Percentiles rank a stretch among this genome's conserved stretches.
Conservation (phyloP, 345 rosid genomes). For the Lepidium didymum region DNA sequence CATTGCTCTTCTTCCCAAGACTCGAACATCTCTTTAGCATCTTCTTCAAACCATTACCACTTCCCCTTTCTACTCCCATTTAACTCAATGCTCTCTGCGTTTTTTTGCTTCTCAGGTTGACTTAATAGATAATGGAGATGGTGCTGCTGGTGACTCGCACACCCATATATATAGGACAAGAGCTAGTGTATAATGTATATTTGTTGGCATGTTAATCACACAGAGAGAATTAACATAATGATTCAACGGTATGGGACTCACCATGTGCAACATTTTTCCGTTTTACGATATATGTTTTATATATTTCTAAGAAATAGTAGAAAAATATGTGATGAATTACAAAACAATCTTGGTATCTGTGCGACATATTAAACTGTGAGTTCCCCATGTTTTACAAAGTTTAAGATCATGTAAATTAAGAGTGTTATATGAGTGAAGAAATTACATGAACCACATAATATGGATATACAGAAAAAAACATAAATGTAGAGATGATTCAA, state of each 20-base stretch:
- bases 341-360: slow-evolving; percentile 1
- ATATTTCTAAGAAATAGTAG: background rate
- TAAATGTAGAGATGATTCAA: slow-evolving; percentile 8
- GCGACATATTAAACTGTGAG: slow-evolving; percentile 1
- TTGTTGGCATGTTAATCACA: background rate
- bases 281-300: background rate
- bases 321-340: background rate
- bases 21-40: slow-evolving; percentile 57
- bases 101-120: background rate
- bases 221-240: slow-evolving; percentile 6
- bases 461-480: background rate
- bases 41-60: slow-evolving; percentile 30
- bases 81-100: background rate
- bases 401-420: background rate
- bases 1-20: slow-evolving; percentile 44
- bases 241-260: slow-evolving; percentile 24
- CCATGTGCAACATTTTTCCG: slow-evolving; percentile 18
- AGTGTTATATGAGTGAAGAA: background rate
- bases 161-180: background rate
- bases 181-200: background rate
- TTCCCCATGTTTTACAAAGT: slow-evolving; percentile 14
- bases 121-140: slow-evolving; percentile 5
- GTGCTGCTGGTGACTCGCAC: slow-evolving; percentile 1
- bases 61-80: slow-evolving; percentile 19
- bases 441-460: slow-evolving; percentile 9